Percentiles rank a stretch among this genome's conserved stretches.
Conservation (phyloP, 2,329 filamentous ascomycete genomes). For the Septoria linicola region DNA sequence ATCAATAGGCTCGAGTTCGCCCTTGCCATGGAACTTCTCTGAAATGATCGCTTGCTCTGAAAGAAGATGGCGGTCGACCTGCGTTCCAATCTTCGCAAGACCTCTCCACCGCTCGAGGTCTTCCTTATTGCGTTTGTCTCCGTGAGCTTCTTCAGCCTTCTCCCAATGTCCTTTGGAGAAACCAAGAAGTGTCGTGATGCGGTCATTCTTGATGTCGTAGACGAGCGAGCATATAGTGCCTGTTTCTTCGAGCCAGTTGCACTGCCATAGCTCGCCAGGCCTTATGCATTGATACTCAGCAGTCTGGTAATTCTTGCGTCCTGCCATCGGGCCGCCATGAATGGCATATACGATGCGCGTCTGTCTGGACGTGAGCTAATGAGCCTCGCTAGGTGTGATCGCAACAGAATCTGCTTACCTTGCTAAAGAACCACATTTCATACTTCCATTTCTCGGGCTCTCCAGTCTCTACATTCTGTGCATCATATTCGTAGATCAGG, state of each 20-base stretch:
- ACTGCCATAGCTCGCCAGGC: constrained; percentile 59
- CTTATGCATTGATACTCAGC: constrained; percentile 59
- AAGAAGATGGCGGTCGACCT: constrained; percentile 53
- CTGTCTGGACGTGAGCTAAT: constrained; percentile 3
- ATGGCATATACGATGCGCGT: constrained; percentile 58
- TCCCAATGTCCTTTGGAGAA: constrained; percentile 59
- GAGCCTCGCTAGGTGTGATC: too few relatives aligned
- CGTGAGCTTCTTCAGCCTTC: constrained; percentile 50
- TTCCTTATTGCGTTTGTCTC: constrained; percentile 55
- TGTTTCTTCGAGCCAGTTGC: constrained; percentile 62
- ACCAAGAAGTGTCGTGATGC: constrained; percentile 53
- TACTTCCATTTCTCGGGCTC: constrained; percentile 61
- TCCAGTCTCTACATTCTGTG: constrained; percentile 44
- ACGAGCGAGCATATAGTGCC: constrained; percentile 57
- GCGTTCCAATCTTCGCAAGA: constrained; percentile 51
- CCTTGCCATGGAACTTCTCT: constrained; percentile 53
- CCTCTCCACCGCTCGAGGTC: constrained; percentile 55
- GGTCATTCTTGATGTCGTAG: constrained; percentile 53
- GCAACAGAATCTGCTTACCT: constrained; percentile 40
- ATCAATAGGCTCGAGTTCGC: constrained; percentile 49
- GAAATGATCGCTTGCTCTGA: constrained; percentile 55
- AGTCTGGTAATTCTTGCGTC: constrained; percentile 54
- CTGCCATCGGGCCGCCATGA: constrained; percentile 60
- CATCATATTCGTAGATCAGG: constrained; percentile 58
- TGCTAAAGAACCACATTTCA: constrained; percentile 58